Evolutionary conservation across 768 basidiomycete species (phyloP), one percentile per base, ranked within the genome.

Genomic region (Suillus bovinus): DNA sequence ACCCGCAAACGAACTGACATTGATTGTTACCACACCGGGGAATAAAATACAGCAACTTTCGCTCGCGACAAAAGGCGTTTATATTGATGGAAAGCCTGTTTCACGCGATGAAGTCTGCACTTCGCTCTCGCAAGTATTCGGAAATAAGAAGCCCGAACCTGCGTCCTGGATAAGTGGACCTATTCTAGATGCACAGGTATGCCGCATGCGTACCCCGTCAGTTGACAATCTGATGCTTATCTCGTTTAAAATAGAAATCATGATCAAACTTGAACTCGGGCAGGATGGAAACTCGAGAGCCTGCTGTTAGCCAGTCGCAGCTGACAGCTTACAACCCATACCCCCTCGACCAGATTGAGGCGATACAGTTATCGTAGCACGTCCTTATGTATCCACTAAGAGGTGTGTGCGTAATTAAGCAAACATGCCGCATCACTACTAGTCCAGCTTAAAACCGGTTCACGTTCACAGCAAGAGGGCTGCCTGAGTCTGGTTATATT

Each of bases 61-160:
- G 20, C 31, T 61, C 34, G 50, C 63, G 34, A 71, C 71, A 2
- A 57, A 71, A 42, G 72, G 73, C 2, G 72, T 61, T 52, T 64
- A 54, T 58, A 66, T 74, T 1, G 66, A 76, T 36, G 73, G 73
- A 36, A 66, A 66, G 38, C 36, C 61, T 27, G 68, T 61, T 56
- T 64, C 72, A 34, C 65, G 55, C 11, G 63, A 6, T 27, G 64
- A 67, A 8, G 71, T 72, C 36, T 36, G 9, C 47, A 16, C 36
- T 36, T 53, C 54, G n/a, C 66, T 74, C n/a, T 52, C 67, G 63
- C 36, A 72, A 31, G 39, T 56, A 4, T 56, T 60, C 58, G 59
- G 59, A 56, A 13, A 14, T 27, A 58, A 29, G 29, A 58, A 29
- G 29, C 10, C 47, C 9, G 49, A 54, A 20, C 9, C 29, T 10